These are phyloP conservation scores for Beta vulgaris DNA, from an alignment of 148 eudicot species.

Conservation along the genomic window DNA sequence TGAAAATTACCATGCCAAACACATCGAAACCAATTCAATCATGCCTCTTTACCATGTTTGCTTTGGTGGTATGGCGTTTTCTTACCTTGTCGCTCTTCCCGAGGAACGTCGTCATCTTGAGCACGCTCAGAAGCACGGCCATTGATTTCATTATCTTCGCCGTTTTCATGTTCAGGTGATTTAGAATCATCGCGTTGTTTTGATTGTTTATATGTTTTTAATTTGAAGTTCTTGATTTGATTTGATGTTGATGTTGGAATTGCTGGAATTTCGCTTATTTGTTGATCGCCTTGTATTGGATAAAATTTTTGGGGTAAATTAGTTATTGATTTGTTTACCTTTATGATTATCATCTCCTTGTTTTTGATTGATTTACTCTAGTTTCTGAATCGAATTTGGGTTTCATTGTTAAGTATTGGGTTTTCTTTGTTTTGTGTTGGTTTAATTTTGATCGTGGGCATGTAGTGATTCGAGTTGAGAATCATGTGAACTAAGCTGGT, in stretches of 20 bases:
- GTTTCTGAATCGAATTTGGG: not conserved
- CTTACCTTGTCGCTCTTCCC: slow-evolving; percentile 88
- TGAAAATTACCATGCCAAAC: slow-evolving; percentile 72
- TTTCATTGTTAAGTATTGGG: not conserved
- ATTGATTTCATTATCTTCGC: slow-evolving; percentile 4
- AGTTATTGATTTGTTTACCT: not conserved
- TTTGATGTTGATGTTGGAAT: not conserved
- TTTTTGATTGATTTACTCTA: too few relatives aligned
- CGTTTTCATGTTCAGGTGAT: not conserved
- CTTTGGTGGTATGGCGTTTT: slow-evolving; percentile 83
- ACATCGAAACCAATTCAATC: slow-evolving; percentile 62
- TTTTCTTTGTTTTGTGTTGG: not conserved
- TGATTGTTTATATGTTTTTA: not conserved
- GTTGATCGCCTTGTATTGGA: not conserved
- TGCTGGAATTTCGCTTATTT: not conserved
- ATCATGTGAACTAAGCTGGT: too few relatives aligned
- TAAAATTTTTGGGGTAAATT: not conserved
- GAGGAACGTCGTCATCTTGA: slow-evolving; percentile 93
- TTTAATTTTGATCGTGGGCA: not conserved
- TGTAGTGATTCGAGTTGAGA: not conserved
- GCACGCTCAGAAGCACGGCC: slow-evolving; percentile 58
- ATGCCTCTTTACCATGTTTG: slow-evolving; percentile 70
- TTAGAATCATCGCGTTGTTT: not conserved
- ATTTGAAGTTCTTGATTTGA: not conserved
- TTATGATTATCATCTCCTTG: too few relatives aligned